phyloP scores from a whole-genome alignment of 1,284 basidiomycete species.

The Omphalotus olearius region DNA sequence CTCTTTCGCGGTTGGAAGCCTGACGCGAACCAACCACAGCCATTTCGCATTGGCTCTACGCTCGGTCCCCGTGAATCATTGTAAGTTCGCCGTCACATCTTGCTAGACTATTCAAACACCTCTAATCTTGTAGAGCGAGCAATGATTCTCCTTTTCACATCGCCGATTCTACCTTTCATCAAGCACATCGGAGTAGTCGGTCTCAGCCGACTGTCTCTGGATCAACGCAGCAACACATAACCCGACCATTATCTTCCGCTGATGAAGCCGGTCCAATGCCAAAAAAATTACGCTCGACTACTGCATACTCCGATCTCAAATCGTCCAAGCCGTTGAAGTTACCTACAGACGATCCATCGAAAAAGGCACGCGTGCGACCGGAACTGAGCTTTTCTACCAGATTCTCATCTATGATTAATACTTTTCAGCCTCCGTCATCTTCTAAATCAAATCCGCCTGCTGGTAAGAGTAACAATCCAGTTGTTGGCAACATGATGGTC shows the following conservation, averaged over 20 bases:
- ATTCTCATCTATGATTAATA: constrained; percentile 18
- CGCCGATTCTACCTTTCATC: constrained; percentile 56
- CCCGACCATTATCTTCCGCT: constrained; percentile 71
- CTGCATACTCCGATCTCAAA: constrained; percentile 49
- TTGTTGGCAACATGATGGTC: constrained; percentile 33
- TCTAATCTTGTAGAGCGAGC: constrained; percentile 37
- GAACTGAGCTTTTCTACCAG: constrained; percentile 33
- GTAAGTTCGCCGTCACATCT: constrained; percentile 33
- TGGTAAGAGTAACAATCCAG: constrained; percentile 47
- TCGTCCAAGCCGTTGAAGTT: constrained; percentile 51
- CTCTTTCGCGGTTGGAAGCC: constrained; percentile 52
- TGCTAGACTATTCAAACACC: too few relatives aligned
- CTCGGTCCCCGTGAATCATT: constrained; percentile 55
- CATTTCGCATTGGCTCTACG: constrained; percentile 54
- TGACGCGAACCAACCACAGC: constrained; percentile 41
- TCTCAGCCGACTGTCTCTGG: constrained; percentile 32
- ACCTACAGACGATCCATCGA: constrained; percentile 59
- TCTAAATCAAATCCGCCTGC: constrained; percentile 43
- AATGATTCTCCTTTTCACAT: constrained; percentile 59
- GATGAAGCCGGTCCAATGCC: constrained; percentile 74
- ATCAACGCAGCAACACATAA: constrained; percentile 42
- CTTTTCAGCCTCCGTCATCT: constrained; percentile 35
- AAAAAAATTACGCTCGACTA: constrained; percentile 67
- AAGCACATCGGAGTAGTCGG: constrained; percentile 38
- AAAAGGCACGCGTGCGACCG: constrained; percentile 64